Conservation (phyloP, 495 filamentous ascomycete genomes). For the Hyaloscypha hepaticicola region DNA sequence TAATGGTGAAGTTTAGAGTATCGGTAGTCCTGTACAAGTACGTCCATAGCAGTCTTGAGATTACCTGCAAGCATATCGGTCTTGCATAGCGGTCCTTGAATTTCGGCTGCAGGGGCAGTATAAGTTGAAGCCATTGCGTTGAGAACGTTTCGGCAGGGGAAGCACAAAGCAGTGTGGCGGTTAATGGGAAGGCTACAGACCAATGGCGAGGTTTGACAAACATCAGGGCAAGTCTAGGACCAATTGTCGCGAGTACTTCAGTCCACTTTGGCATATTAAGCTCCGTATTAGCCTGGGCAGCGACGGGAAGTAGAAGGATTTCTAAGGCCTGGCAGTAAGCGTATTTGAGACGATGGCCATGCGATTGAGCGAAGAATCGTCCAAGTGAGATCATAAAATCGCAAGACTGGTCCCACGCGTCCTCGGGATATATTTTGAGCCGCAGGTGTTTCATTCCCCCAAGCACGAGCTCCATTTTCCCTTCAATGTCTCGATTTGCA, state of each 20-base stretch:
- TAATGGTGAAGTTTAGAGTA: slow-evolving; percentile 59
- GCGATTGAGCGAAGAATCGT: slow-evolving; percentile 76
- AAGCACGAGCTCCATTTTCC: slow-evolving; percentile 78
- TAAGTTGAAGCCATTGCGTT: slow-evolving; percentile 79
- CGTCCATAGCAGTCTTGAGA: slow-evolving; percentile 93
- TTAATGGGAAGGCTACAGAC: slow-evolving; percentile 80
- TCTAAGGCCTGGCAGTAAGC: slow-evolving; percentile 91
- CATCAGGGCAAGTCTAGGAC: slow-evolving; percentile 74
- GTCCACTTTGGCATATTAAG: slow-evolving; percentile 79
- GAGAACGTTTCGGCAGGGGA: slow-evolving; percentile 81
- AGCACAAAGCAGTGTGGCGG: slow-evolving; percentile 80
- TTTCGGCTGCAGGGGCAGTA: slow-evolving; percentile 69
- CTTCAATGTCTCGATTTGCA: slow-evolving; percentile 63
- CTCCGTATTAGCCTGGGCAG: slow-evolving; percentile 71
- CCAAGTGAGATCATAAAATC: slow-evolving; percentile 81
- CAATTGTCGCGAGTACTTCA: slow-evolving; percentile 74
- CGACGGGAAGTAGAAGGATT: slow-evolving; percentile 83
- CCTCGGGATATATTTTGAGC: slow-evolving; percentile 66
- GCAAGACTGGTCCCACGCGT: slow-evolving; percentile 82
- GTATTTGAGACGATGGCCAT: slow-evolving; percentile 85
- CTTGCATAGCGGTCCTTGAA: slow-evolving; percentile 80
- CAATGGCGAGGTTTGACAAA: slow-evolving; percentile 89
- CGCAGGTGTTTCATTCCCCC: slow-evolving; percentile 88
- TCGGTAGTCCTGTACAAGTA: slow-evolving; percentile 88
- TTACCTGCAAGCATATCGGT: slow-evolving; percentile 79